These are phyloP conservation scores for Rhynchospora pubera DNA, from an alignment of 176 grass and related monocot species.

Conservation along the genomic window DNA sequence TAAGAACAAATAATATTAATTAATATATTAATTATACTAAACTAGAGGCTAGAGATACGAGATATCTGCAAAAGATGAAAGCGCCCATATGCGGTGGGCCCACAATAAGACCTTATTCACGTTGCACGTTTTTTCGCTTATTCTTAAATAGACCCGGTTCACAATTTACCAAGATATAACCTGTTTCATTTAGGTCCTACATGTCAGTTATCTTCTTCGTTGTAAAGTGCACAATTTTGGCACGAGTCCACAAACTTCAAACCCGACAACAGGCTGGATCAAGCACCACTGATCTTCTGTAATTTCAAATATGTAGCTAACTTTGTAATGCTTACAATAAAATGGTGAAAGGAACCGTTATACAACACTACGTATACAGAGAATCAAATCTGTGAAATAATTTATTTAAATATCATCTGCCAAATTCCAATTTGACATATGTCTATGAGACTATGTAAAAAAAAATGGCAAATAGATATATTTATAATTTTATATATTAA, in stretches of 20 bases:
- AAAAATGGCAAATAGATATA: not conserved
- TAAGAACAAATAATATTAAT: too few relatives aligned
- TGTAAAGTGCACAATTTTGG: not conserved
- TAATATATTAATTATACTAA: too few relatives aligned
- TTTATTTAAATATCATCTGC: not conserved
- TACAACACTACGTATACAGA: not conserved
- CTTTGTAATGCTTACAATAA: not conserved
- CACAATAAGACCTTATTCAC: not conserved
- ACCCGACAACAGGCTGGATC: not conserved
- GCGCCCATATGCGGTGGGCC: not conserved
- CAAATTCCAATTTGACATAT: not conserved
- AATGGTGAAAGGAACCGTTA: not conserved
- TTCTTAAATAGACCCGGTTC: not conserved
- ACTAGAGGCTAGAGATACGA: too few relatives aligned
- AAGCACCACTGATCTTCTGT: not conserved
- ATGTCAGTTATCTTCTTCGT: not conserved
- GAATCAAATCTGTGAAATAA: not conserved
- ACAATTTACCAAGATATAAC: not conserved
- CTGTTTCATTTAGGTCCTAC: not conserved
- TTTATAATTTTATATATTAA: not conserved
- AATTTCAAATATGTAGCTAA: not conserved
- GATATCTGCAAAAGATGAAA: too few relatives aligned
- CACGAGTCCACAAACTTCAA: not conserved
- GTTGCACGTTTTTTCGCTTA: not conserved
- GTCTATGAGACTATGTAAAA: not conserved